Evolutionary conservation across 257 asterid genomes (phyloP), one percentile per base, ranked within the genome.

Genomic region (Petunia axillaris): DNA sequence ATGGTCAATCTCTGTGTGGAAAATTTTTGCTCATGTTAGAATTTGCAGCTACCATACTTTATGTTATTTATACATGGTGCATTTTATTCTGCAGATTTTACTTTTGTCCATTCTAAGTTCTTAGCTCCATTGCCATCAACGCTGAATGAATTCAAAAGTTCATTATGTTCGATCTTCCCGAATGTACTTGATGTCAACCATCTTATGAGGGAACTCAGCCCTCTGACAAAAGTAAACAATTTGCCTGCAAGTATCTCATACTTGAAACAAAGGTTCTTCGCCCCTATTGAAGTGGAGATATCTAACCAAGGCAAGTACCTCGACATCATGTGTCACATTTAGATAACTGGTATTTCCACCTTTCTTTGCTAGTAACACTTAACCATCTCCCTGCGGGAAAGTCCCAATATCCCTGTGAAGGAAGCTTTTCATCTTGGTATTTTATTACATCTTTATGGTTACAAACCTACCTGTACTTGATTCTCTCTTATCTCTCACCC

Each of bases 111-210:
- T 84, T 91, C 97, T 4, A 92, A 87, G 90, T 95, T 93, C 85
- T 81, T 93, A 60, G 90, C 90, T 83, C 89, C 97, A 83, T 91
- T 95, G 55, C 98, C 99, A 53, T 76, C 87, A 43, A 87, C 97
- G 11, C 2, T 87, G 81, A 89, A 89, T 78, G 97, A 91, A 79
- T 95, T 93, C 88, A 85, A 78, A 74, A 73, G 83, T 86, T 89
- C 97, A 79, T 76, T 93, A 90, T 81, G 70, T 80, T 68, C 43
- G 77, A 84, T 87, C 78, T 91, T 93, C 76, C 95, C 97, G 8
- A 82, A 78, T 79, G 83, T 89, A 82, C 85, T 92, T 70, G 99
- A 95, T 64, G 83, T 90, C 85, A 90, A 83, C 87, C 91, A 92
- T 86, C 93, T 95, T 58, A 89, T 93, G 95, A 89, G 88, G 87